Conservation (phyloP, 2,329 filamentous ascomycete genomes). For the Didymella pomorum region DNA sequence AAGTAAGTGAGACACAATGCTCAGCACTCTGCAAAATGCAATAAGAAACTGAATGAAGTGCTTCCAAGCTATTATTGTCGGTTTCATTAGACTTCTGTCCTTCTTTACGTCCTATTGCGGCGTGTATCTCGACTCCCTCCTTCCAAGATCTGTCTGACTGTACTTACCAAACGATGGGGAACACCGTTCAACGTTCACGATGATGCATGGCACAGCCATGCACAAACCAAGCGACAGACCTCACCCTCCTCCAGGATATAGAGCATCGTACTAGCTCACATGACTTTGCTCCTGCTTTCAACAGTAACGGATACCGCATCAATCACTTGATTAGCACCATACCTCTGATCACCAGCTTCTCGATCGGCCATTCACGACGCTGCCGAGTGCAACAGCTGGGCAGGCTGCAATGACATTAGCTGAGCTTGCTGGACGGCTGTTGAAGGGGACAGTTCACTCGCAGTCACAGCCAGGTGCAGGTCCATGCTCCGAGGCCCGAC, state of each 20-base stretch:
- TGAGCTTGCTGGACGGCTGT: conserved; percentile 43
- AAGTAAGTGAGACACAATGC: not conserved
- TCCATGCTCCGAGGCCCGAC: conserved; percentile 23
- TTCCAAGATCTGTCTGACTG: not conserved
- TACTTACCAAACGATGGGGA: conserved; percentile 1
- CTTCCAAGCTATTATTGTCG: not conserved
- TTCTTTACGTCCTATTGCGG: not conserved
- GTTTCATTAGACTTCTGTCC: not conserved
- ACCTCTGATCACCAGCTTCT: conserved; percentile 35
- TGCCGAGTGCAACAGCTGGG: conserved; percentile 27
- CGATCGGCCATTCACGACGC: conserved; percentile 35
- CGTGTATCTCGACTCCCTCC: conserved; percentile 4
- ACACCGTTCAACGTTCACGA: not conserved
- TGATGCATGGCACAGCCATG: conserved; percentile 21
- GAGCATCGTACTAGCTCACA: conserved; percentile 51
- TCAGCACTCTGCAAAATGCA: not conserved
- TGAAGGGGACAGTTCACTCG: conserved; percentile 47
- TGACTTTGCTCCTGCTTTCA: conserved; percentile 49
- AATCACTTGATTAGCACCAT: conserved; percentile 45
- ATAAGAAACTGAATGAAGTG: not conserved
- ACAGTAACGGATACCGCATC: conserved; percentile 46
- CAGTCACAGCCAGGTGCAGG: conserved; percentile 36
- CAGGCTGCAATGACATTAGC: conserved; percentile 42
- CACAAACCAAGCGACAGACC: conserved; percentile 38
- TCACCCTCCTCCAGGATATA: conserved; percentile 42